Conservation (phyloP, 352 stramenopile species). For the Paralagenidium karlingii region DNA sequence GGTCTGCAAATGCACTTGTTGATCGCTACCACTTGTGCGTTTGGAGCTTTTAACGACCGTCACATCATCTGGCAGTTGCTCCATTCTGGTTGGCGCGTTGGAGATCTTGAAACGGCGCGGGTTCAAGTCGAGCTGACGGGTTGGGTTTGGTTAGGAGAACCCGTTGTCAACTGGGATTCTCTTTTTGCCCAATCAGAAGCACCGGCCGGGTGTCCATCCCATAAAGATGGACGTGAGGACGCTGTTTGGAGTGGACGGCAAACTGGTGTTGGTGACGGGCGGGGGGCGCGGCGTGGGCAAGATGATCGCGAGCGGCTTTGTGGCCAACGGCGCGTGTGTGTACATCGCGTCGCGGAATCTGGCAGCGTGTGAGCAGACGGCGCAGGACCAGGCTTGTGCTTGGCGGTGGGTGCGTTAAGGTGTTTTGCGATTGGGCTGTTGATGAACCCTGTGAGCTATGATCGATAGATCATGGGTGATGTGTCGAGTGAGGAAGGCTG, state of each 20-base stretch:
- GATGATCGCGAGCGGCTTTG: conserved; percentile 93
- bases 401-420: conserved; percentile 16
- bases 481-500: conserved; percentile 69
- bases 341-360: conserved; percentile 83
- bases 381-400: conserved; percentile 50
- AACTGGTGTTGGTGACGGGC: conserved; percentile 87
- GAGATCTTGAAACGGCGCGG: too few relatives aligned
- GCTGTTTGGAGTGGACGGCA: conserved; percentile 52
- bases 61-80: too few relatives aligned
- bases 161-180: too few relatives aligned
- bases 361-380: conserved; percentile 63
- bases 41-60: too few relatives aligned
- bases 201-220: too few relatives aligned
- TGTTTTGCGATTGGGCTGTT: conserved; percentile 7
- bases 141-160: too few relatives aligned
- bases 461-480: conserved; percentile 69
- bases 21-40: too few relatives aligned
- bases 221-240: conserved; percentile 22
- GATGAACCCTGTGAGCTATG: background rate
- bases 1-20: too few relatives aligned
- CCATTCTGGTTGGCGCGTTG: too few relatives aligned
- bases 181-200: too few relatives aligned
- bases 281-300: conserved; percentile 88
- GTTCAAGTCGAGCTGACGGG: too few relatives aligned
- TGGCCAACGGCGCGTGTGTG: conserved; percentile 85